These are phyloP conservation scores for Diphasiastrum complanatum DNA, from an alignment of 83 land plant genomes.

Conservation along the genomic window DNA sequence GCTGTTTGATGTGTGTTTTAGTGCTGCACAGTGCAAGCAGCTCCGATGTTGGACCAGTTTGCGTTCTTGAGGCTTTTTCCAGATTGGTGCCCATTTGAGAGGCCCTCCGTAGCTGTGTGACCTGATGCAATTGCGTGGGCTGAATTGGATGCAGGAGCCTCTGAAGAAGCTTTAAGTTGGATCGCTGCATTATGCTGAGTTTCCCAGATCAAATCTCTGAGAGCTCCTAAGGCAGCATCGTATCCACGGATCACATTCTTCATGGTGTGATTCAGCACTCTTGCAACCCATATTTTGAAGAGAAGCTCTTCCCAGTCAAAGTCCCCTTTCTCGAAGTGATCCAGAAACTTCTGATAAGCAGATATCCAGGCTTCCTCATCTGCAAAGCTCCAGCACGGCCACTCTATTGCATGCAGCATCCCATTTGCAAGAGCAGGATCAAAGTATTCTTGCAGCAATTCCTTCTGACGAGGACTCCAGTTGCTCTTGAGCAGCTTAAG, in stretches of 20 bases:
- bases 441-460: constrained; percentile 25
- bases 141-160: not conserved
- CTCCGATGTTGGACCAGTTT: too few species aligned
- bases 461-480: constrained; percentile 23
- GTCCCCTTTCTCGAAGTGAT: constrained; percentile 27
- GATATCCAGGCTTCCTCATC: constrained; percentile 25
- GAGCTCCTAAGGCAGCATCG: constrained; percentile 17
- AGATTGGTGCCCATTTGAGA: too few species aligned
- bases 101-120: too few species aligned
- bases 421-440: constrained; percentile 26
- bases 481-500: constrained; percentile 16
- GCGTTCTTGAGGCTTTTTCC: too few species aligned
- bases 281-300: constrained; percentile 23
- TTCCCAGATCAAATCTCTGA: constrained; percentile 18
- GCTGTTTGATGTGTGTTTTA: too few species aligned
- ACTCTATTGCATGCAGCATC: constrained; percentile 17
- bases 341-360: constrained; percentile 21
- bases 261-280: constrained; percentile 22
- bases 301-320: constrained; percentile 31
- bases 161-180: not conserved
- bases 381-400: constrained; percentile 27
- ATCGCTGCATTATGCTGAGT: constrained; percentile 14
- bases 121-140: too few species aligned
- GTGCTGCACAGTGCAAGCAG: too few species aligned
- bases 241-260: constrained; percentile 23